Evolutionary conservation across 306 rosid species (phyloP).

Genomic region (Prunus kanzakura): DNA sequence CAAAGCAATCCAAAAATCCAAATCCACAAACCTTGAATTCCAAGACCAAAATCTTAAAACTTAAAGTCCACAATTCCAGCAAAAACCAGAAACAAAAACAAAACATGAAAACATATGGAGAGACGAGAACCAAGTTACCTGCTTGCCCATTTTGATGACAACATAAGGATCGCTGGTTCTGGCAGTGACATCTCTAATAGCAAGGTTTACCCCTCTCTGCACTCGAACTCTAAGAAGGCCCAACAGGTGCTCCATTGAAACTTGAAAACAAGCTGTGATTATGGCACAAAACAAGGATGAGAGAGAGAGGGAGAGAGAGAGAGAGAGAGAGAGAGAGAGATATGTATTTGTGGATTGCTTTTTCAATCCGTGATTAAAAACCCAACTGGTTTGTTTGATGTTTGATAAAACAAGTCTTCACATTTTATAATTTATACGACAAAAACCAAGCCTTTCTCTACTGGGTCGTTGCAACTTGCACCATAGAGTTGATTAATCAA

Average conservation of each 20-base stretch:
- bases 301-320: not conserved
- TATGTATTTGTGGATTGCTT: not conserved
- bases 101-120: not conserved
- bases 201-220: conserved; percentile 59
- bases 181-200: conserved; percentile 52
- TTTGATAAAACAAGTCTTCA: not conserved
- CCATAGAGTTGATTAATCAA: not conserved
- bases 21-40: not conserved
- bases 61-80: not conserved
- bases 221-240: conserved; percentile 68
- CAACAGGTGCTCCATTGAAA: conserved; percentile 32
- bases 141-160: conserved; percentile 63
- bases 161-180: conserved; percentile 74
- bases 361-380: not conserved
- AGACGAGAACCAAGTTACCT: conserved; percentile 32
- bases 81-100: not conserved
- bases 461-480: not conserved
- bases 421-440: not conserved
- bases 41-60: not conserved
- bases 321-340: not conserved
- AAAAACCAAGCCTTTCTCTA: not conserved
- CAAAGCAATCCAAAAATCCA: not conserved
- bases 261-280: not conserved
- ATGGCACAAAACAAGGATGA: not conserved
- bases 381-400: not conserved